Evolutionary conservation across 345 rosid genomes (phyloP), one percentile per base, ranked within the genome.

Genomic region (Triadica sebifera): DNA sequence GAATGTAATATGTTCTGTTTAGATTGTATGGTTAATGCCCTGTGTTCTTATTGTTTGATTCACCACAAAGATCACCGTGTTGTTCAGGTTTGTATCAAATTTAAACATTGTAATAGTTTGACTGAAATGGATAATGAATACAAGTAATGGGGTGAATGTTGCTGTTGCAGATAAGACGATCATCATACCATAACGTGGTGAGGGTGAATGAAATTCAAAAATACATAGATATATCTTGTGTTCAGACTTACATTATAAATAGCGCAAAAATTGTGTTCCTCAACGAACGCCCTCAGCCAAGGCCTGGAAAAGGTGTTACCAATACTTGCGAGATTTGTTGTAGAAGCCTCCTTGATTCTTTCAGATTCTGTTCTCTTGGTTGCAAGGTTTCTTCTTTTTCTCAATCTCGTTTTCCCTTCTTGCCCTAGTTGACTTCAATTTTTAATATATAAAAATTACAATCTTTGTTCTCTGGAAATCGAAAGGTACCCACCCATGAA

Each of bases 131-230:
- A 29, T 46, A 15, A 20, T 8, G 12, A 22, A 29, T 13, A 2
- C 8, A 38, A 37, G n/a, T 41, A 20, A 12, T 62, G 67, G 15
- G 17, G n/a, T 29, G 34, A 29, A 29, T 29, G 2, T 29, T 29
- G 39, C 9, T 64, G n/a, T 15, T 76, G 61, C 83, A 93, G 98
- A 93, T 93, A 82, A 84, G 98, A 77, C 85, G 98, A 77, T 93
- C 98, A 8, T 93, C 98, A 0, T 93, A 93, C 86, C 97, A 93
- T 60, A 90, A 93, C 89, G 98, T 93, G 55, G 94, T 93, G 80
- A 81, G 98, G 39, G 97, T 93, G 34, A 89, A 87, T 37, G 98
- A 93, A 85, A 91, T 93, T 59, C 95, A 90, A 80, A 93, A 83
- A 85, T 89, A 79, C 82, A 87, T 93, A 67, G 98, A 93, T 80